Evolutionary conservation across 257 asterid genomes (phyloP).

Genomic region (Henckelia pumila): DNA sequence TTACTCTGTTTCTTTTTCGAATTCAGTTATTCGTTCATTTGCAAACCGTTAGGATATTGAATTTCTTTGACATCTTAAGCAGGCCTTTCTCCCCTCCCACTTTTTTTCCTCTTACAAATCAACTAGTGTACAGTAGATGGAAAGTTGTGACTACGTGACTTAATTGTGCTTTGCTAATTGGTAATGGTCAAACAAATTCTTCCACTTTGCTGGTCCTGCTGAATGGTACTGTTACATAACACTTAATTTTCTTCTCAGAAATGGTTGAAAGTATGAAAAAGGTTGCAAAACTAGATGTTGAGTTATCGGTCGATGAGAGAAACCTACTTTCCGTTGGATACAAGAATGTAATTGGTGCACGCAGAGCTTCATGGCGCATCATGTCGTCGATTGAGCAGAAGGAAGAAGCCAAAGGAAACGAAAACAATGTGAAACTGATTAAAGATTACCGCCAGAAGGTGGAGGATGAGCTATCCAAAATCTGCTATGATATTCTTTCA

Average conservation of each 20-base stretch:
- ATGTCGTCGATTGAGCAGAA: conserved; percentile 94
- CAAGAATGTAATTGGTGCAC: conserved; percentile 95
- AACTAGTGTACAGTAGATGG: no score
- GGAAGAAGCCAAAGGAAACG: conserved; percentile 84
- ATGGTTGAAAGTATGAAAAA: conserved; percentile 89
- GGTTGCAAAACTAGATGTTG: conserved; percentile 77
- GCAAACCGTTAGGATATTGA: neutral
- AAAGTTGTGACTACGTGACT: no score
- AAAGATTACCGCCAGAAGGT: conserved; percentile 73
- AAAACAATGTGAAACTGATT: conserved; percentile 64
- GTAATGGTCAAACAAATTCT: neutral
- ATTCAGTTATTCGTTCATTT: no score
- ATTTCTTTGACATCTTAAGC: neutral
- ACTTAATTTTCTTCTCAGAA: conserved; percentile 37
- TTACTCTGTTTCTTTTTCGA: neutral
- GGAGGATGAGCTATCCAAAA: conserved; percentile 82
- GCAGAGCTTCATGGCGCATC: conserved; percentile 95
- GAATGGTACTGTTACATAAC: neutral
- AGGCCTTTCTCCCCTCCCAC: neutral
- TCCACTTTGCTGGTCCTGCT: neutral
- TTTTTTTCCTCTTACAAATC: no score
- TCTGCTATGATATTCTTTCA: conserved; percentile 73
- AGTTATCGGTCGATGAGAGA: conserved; percentile 85
- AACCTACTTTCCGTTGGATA: conserved; percentile 94
- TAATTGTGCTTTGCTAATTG: conserved; percentile 4